Evolutionary conservation across 2,329 filamentous ascomycete genomes (phyloP), one percentile per base, ranked within the genome.

Genomic region (Colletotrichum ledebouriae): DNA sequence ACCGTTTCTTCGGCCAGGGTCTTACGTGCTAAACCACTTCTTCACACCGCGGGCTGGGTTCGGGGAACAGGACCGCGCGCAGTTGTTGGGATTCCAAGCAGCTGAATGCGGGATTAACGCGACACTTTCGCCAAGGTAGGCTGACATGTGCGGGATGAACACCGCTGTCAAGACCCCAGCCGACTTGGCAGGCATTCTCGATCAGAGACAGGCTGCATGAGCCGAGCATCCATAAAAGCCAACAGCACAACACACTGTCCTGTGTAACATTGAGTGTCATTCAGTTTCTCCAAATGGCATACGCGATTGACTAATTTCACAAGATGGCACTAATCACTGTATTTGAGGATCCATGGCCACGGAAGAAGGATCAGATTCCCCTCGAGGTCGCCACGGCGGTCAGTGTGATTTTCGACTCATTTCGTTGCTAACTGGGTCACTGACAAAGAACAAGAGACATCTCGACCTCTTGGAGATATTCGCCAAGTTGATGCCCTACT

Each of bases 391-490:
- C 62, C 3, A 55, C 66, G 13, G 15, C 44, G 12, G 61, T 66
- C 25, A 56, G 66, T 20, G 3, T 6, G 3, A 12, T 10, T n/a
- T 7, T 3, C 2, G 7, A n/a, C 10, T 3, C 2, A 10, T 4
- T 4, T 5, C 12, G 15, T 20, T 11, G 29, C 46, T 20, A 15
- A 20, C 22, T 22, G 25, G 25, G 4, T 37, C 7, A 55, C n/a
- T 29, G 25, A 29, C 25, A 29, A 29, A 29, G 25, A 6, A 5
- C 3, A 22, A 72, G 71, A 46, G 62, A 22, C 70, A 72, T 33
- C 37, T 70, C 2, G 52, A 67, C 10, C 33, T 72, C 13, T 46
- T 70, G 2, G 67, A 62, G 10, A 58, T 71, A 34, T 72, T 72
- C 15, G 46, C 71, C 13, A 70, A 64, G 29, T 56, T 72, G 10